phyloP scores from a whole-genome alignment of 257 asterid species.

The Ocimum tenuiflorum region DNA sequence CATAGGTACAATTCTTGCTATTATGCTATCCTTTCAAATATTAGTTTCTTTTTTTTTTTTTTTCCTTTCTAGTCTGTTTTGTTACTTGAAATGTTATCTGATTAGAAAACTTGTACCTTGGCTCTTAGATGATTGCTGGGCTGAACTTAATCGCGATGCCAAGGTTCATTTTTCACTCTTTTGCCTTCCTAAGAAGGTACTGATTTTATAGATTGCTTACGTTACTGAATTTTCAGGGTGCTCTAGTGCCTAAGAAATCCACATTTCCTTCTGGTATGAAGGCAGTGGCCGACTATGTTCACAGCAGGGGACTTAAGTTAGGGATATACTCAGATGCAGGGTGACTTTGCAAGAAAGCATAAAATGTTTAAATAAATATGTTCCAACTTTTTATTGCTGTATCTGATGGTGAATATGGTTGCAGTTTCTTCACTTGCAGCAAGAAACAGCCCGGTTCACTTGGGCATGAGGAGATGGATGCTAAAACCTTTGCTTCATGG shows the following conservation, averaged over 20 bases:
- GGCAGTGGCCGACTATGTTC: constrained; percentile 74
- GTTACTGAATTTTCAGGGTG: constrained; percentile 39
- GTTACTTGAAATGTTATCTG: background rate
- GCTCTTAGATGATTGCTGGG: constrained; percentile 78
- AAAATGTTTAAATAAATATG: background rate
- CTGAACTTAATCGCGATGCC: constrained; percentile 45
- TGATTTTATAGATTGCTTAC: background rate
- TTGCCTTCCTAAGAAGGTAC: background rate
- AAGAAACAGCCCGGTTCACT: constrained; percentile 79
- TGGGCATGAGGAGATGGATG: constrained; percentile 80
- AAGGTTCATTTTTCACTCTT: constrained; percentile 29
- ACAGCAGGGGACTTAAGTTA: constrained; percentile 69
- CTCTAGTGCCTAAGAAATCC: constrained; percentile 52
- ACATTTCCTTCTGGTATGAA: constrained; percentile 85
- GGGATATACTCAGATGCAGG: constrained; percentile 93
- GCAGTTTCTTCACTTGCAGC: constrained; percentile 64
- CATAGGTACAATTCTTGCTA: constrained; percentile 41
- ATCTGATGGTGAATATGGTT: background rate
- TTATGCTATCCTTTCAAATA: background rate
- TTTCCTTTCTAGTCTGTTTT: no score
- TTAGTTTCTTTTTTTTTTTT: no score
- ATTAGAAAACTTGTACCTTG: background rate
- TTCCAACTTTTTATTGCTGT: background rate
- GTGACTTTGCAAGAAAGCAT: constrained; percentile 18
- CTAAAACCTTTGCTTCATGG: constrained; percentile 73